Conservation (phyloP, 2,329 filamentous ascomycete species). For the Penicillium sclerotiorum region DNA sequence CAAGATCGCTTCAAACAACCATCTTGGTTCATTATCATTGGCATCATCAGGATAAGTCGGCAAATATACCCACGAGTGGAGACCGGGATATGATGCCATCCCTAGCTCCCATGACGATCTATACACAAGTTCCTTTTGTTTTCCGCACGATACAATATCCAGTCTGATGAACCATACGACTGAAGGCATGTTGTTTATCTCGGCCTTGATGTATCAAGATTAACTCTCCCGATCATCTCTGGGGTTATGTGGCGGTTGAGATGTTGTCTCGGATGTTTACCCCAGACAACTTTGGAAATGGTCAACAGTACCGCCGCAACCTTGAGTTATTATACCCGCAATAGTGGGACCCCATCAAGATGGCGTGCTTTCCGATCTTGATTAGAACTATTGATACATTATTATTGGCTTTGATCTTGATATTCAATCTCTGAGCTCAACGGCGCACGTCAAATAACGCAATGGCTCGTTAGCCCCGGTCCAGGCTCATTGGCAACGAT, state of each 20-base stretch:
- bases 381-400: constrained; percentile 15
- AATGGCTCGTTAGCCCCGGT: constrained; percentile 1
- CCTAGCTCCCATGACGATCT: constrained; percentile 4
- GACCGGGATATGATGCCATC: constrained; percentile 8
- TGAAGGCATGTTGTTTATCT: no score
- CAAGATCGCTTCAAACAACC: no score
- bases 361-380: constrained; percentile 21
- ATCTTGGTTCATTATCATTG: no score
- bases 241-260: no score
- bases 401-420: not conserved
- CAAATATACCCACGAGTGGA: not conserved
- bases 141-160: not conserved
- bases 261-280: no score
- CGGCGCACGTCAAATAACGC: constrained; percentile 1
- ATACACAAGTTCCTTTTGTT: no score
- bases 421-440: not conserved
- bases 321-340: no score
- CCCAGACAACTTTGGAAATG: no score
- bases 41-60: not conserved
- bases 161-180: no score
- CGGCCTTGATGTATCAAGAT: no score
- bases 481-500: not conserved
- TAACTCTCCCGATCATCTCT: no score
- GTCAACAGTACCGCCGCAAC: not conserved
- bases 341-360: constrained; percentile 1